Conservation (phyloP, 2,329 filamentous ascomycete species). For the Neocatenulostroma microsporum region DNA sequence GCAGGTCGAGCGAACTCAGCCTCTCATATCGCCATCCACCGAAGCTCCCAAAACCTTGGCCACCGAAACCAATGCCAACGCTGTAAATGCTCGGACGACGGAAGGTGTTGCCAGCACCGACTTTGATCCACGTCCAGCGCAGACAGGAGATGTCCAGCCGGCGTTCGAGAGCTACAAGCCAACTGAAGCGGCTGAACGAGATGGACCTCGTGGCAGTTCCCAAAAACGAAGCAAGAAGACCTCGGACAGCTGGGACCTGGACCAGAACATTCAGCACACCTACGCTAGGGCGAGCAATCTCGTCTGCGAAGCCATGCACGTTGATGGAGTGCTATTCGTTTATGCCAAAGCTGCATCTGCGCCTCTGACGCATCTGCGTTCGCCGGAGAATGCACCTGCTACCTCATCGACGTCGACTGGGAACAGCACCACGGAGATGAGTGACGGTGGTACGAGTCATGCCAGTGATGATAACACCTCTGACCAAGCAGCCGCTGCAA, state of each 20-base stretch:
- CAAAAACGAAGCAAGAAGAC: neutral
- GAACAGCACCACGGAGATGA: neutral
- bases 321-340: conserved; percentile 40
- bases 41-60: too few species aligned
- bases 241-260: neutral
- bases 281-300: conserved; percentile 43
- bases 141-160: neutral
- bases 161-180: neutral
- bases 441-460: neutral
- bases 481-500: neutral
- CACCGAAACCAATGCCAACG: conserved; percentile 1
- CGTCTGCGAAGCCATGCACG: conserved; percentile 38
- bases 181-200: neutral
- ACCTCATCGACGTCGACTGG: neutral
- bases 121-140: neutral
- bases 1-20: neutral
- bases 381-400: neutral
- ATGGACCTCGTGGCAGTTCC: neutral
- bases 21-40: neutral
- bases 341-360: conserved; percentile 17
- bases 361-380: neutral
- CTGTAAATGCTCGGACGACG: neutral
- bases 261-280: conserved; percentile 8
- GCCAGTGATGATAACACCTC: conserved; percentile 1
- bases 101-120: conserved; percentile 2